Evolutionary conservation across 2,329 filamentous ascomycete species (phyloP).

Genomic region (Penicillium nordicum): DNA sequence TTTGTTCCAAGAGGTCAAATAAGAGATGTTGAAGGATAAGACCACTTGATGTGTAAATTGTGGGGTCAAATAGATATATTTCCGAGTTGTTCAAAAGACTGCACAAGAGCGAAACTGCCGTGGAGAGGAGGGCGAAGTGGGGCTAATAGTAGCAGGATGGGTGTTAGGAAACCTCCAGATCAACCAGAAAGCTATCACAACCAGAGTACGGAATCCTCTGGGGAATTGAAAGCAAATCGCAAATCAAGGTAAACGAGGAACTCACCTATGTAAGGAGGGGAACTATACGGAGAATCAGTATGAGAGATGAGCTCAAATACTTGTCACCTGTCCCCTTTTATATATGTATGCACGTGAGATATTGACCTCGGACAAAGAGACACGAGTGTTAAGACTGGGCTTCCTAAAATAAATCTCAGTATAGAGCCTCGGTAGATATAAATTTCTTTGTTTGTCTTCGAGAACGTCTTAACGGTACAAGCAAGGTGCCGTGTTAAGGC

Average conservation of each 20-base stretch:
- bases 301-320: background rate
- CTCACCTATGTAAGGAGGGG: constrained; percentile 18
- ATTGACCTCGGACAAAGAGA: background rate
- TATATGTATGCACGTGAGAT: background rate
- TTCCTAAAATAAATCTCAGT: background rate
- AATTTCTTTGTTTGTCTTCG: background rate
- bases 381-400: background rate
- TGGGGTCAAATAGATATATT: background rate
- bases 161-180: background rate
- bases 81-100: background rate
- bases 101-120: background rate
- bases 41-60: background rate
- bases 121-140: background rate
- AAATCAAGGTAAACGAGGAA: background rate
- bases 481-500: constrained; percentile 10
- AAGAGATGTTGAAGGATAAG: background rate
- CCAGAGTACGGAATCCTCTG: background rate
- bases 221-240: background rate
- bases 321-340: background rate
- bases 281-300: constrained; percentile 16
- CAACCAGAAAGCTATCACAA: background rate
- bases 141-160: background rate
- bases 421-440: background rate
- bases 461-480: background rate
- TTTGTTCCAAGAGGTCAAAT: background rate